Base-by-base conservation (phyloP, 345 rosid genomes). In the Lagerstroemia speciosa region DNA sequence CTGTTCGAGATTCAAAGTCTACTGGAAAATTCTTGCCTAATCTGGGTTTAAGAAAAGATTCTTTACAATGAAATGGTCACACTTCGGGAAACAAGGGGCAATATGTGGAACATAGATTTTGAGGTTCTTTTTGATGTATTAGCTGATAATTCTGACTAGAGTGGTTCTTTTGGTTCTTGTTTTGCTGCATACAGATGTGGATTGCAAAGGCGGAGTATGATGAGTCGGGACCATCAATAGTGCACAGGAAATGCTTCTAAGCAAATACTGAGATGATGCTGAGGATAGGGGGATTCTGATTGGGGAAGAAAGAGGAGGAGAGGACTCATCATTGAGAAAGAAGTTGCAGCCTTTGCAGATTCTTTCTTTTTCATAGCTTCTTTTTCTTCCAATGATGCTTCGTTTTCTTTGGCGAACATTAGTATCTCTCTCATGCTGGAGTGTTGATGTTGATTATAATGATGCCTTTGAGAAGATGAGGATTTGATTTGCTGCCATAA, bases 231-330 rank as follows among this genome's bases (percentile, higher is more conserved):
- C 85, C 82, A 27, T 82, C 85, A 1, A 82, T 82, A 1, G 85
- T 82, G 67, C 85, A 82, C 70, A 66, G 85, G 75, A 79, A 82
- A n/a, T 82, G 85, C 79, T 82, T 82, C 76, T 81, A 76, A 76
- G 3, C 19, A 16, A 14, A 41, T 41, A 43, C 19, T 43, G 19
- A 15, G 20, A 43, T 16, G 48, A 16, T 43, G 16, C 48, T 16
- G 48, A 43, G 48, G 15, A 10, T 43, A 43, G 48, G 48, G 48
- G 48, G 48, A 43, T 16, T 43, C 48, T 4, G 48, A 43, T 11
- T 11, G 48, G 48, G 48, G 46, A 46, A 31, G 36, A 62, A 65
- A 38, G 55, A 60, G 55, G 74, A 68, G 70, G 69, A 73, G n/a
- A 37, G 45, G 29, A 69, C 43, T 16, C 2, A 70, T 69, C 73